Evolutionary conservation across 495 filamentous ascomycete genomes (phyloP).

Genomic region (Hypoxylon trugodes): DNA sequence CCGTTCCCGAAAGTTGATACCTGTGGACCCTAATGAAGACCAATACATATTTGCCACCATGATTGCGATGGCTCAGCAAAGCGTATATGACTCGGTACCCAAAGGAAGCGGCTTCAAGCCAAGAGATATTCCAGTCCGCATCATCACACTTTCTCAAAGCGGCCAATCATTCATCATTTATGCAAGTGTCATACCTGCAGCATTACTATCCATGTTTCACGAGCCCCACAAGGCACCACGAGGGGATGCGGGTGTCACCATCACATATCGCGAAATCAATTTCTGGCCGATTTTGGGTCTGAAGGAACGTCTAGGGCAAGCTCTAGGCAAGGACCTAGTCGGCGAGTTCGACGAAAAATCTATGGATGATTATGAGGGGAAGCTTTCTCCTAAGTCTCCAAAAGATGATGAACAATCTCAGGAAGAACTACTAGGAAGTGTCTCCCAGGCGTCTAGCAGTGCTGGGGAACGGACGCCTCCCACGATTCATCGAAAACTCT

Average conservation of each 20-base stretch:
- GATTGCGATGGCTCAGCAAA: conserved; percentile 56
- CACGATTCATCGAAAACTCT: background rate
- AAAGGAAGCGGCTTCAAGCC: conserved; percentile 25
- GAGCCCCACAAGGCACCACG: conserved; percentile 44
- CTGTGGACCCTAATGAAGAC: conserved; percentile 52
- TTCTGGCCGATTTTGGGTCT: conserved; percentile 57
- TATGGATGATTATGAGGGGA: conserved; percentile 49
- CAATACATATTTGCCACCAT: conserved; percentile 52
- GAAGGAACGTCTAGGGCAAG: conserved; percentile 57
- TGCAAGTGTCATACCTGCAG: conserved; percentile 48
- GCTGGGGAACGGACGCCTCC: background rate
- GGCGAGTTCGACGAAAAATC: conserved; percentile 44
- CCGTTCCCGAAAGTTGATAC: conserved; percentile 50
- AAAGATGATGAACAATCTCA: background rate
- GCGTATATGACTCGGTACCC: conserved; percentile 44
- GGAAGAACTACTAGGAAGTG: background rate
- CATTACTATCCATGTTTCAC: conserved; percentile 51
- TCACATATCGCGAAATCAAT: conserved; percentile 50
- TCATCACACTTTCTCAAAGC: conserved; percentile 52
- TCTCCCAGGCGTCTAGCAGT: background rate
- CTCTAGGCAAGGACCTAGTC: conserved; percentile 52
- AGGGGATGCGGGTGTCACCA: conserved; percentile 35
- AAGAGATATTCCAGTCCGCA: conserved; percentile 50
- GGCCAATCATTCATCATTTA: conserved; percentile 53
- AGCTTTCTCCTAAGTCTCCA: background rate